A percentile compares a stretch with the other conserved stretches of the same genome.
phyloP scores from a whole-genome alignment of 2,329 filamentous ascomycete genomes.

The Stagonosporopsis vannaccii region DNA sequence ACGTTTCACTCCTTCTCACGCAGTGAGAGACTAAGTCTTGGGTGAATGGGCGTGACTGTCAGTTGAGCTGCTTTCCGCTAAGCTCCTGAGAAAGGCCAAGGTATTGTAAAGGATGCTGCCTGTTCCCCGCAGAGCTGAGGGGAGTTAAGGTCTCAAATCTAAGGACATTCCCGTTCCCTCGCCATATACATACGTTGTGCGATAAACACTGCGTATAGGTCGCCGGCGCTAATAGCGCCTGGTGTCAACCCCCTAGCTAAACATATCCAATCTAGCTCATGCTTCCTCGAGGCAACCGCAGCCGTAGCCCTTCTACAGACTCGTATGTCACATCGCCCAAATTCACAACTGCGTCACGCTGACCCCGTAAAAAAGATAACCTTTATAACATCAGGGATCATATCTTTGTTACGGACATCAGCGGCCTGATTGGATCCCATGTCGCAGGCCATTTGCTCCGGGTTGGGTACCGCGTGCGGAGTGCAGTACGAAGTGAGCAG shows the following conservation, averaged over 20 bases:
- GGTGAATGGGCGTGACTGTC: constrained; percentile 12
- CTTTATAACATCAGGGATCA: constrained; percentile 25
- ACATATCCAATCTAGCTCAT: background rate
- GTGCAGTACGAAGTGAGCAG: constrained; percentile 33
- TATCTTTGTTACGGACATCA: constrained; percentile 43
- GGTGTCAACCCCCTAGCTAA: background rate
- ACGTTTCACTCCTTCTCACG: constrained; percentile 1
- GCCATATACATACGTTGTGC: background rate
- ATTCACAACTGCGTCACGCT: background rate
- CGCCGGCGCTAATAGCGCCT: background rate
- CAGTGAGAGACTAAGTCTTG: constrained; percentile 29
- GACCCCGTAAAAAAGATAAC: background rate
- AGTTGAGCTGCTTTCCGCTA: background rate
- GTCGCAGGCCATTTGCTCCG: constrained; percentile 42
- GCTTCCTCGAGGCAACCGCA: background rate
- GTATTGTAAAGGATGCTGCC: background rate
- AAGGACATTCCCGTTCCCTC: background rate
- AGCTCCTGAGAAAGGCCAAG: background rate
- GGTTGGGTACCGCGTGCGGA: constrained; percentile 42
- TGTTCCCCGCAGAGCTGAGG: background rate
- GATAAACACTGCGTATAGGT: background rate
- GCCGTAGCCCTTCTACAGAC: background rate
- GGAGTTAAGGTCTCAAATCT: background rate
- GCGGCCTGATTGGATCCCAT: constrained; percentile 43
- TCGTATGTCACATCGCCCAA: background rate